Evolutionary conservation across 768 basidiomycete genomes (phyloP), one percentile per base, ranked within the genome.

Genomic region (Termitomyces sp.): DNA sequence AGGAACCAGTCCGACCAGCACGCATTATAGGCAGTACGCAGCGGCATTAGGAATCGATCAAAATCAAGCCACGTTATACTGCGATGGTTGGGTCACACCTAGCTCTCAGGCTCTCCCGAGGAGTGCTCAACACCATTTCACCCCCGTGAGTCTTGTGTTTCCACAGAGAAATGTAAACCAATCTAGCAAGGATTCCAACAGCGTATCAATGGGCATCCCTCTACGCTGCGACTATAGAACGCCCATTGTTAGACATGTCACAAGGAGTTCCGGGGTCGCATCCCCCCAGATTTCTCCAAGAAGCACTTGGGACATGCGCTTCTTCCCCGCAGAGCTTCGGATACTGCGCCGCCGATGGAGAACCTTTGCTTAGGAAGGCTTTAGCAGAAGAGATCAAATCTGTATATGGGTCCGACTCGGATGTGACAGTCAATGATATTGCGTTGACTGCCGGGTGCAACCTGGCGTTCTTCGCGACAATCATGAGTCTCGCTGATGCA

Each of bases 201-300:
- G 85, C 83, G 16, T 79, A 82, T 54, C 72, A 75, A 72, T 88
- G 86, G 86, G 80, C 74, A 0, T 61, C 65, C 22, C 63, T 69
- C 13, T 86, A 83, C 67, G 61, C 61, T 5, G 64, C 77, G 0
- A 76, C 78, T 0, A 65, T 73, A 0, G 64, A 58, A 24, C 73
- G 75, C 9, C 84, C 82, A 0, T 71, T 91, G 2, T 76, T 92
- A 67, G 86, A 76, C 63, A 84, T 91, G 76, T 85, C 86, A 1
- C 89, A 92, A 69, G 87, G 92, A 41, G 83, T 85, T 0, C 92
- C 92, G 0, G 85, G 86, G 5, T 74, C 72, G 0, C 81, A 85
- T 0, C 91, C 92, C 0, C 81, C 86, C 2, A 65, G 71, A 2
- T 50, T 65, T 1, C 70, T 91, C 9, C 76, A 84, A 34, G 64